Evolutionary conservation across 164 flowering plant genomes (phyloP).

Genomic region (Annona cherimola): DNA sequence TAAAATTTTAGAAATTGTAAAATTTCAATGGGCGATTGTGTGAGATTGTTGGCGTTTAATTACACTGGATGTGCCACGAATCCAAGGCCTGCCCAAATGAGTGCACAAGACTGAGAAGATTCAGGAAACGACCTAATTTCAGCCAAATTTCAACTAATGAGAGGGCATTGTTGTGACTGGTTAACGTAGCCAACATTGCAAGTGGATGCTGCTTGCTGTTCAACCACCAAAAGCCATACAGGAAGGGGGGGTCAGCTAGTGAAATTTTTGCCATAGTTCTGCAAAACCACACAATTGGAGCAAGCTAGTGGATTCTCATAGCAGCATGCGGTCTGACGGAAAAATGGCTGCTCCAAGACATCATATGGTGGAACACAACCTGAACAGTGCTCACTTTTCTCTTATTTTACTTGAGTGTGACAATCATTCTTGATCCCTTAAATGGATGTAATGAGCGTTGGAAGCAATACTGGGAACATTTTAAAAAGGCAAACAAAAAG

Average conservation of each 20-base stretch:
- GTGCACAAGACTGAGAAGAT: too few species aligned
- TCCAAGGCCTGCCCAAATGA: too few species aligned
- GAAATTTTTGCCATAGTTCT: background rate
- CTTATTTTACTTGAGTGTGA: background rate
- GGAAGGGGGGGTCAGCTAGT: background rate
- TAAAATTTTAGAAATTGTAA: too few species aligned
- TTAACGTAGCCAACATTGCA: background rate
- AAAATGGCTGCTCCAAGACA: background rate
- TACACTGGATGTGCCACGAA: too few species aligned
- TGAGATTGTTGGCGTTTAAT: too few species aligned
- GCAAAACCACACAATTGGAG: background rate
- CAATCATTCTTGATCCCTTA: too few species aligned
- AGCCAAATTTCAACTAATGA: background rate
- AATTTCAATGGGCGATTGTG: too few species aligned
- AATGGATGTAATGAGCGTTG: too few species aligned
- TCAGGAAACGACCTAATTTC: too few species aligned
- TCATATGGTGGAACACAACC: background rate
- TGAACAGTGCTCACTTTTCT: background rate
- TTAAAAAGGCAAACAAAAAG: too few species aligned
- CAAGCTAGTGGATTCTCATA: background rate
- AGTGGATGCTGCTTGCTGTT: background rate
- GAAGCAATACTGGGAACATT: too few species aligned
- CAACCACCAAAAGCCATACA: background rate
- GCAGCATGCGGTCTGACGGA: background rate
- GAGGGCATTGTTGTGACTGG: background rate